Evolutionary conservation across 176 grass and related monocot genomes (phyloP).

Genomic region (Bothriochloa decipiens): DNA sequence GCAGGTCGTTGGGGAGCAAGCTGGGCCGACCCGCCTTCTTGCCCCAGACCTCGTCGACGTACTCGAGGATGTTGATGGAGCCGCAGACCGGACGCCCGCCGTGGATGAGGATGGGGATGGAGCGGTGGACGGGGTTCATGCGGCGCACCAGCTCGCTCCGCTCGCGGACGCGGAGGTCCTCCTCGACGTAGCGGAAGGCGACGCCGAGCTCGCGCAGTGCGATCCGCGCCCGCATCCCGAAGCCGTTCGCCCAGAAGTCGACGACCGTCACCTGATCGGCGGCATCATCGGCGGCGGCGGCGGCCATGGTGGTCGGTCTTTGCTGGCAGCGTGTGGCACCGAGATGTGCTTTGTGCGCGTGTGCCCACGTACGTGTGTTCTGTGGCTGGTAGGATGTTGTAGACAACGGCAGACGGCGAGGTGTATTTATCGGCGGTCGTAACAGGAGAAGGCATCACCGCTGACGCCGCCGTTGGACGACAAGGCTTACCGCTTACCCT

Average conservation of each 20-base stretch:
- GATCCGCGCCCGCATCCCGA: constrained; percentile 35
- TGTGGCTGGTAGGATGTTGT: no score
- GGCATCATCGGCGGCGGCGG: neutral
- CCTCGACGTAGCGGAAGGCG: constrained; percentile 26
- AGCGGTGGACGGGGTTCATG: constrained; percentile 41
- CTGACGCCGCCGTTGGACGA: neutral
- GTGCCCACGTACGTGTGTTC: no score
- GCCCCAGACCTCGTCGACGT: constrained; percentile 1
- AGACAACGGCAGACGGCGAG: neutral
- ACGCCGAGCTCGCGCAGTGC: constrained; percentile 36
- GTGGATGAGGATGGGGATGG: constrained; percentile 39
- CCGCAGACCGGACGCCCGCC: constrained; percentile 8
- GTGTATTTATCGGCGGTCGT: neutral
- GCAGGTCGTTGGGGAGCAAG: constrained; percentile 21
- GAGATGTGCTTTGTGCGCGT: no score
- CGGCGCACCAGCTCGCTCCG: constrained; percentile 37
- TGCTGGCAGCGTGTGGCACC: neutral
- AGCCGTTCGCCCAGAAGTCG: constrained; percentile 49
- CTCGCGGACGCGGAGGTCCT: constrained; percentile 15
- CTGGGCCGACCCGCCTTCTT: fast-evolving
- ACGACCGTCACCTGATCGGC: constrained; percentile 23
- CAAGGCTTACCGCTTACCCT: no score
- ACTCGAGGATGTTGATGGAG: constrained; percentile 49
- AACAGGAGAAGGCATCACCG: neutral
- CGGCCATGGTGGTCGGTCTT: neutral